Base-by-base conservation (phyloP, 768 basidiomycete species). In the Pisolithus albus region DNA sequence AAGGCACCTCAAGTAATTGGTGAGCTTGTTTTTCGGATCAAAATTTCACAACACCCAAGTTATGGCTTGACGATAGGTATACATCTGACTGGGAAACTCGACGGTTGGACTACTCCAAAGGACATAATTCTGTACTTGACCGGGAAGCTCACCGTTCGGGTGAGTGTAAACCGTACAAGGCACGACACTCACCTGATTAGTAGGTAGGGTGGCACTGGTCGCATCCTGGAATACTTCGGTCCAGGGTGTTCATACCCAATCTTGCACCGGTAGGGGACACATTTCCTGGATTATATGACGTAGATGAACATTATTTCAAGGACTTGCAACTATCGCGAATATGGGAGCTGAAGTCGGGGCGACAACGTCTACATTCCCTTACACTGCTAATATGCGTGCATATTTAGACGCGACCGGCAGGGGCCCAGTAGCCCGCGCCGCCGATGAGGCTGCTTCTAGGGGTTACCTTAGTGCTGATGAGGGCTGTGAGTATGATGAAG, bases 261-360 rank as follows among this genome's bases (percentile, higher is more conserved):
- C 94, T 16, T 96, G 92, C 65, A 98, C 96, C 56, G 93, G 92
- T 81, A 67, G 56, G 68, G 16, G 30, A 9, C 48, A 21, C 43
- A 21, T 42, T 38, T 39, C 39, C 26, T 42, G 5, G 39, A 9
- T 10, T 39, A 18, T 26, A 8, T n/a, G 13, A 49, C 38, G 40
- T 9, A 50, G 36, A 38, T 42, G 45, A 52, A 42, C 23, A 46
- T 32, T 19, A 37, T 10, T 44, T 42, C 26, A 46, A 88, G 88
- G 90, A 50, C 72, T 96, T 49, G 96, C 95, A 1, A 98, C 96
- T 2, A 88, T 99, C 50, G 88, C 91, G 41, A 98, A 99, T 70
- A 99, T 98, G 96, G 96, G 96, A 47, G 96, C 96, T 11, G 96
- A 99, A 74, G 94, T 98, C n/a, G 96, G 96, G 37, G 96, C 96